Base-by-base conservation (phyloP, 441 rosid species). In the Manihot esculenta region DNA sequence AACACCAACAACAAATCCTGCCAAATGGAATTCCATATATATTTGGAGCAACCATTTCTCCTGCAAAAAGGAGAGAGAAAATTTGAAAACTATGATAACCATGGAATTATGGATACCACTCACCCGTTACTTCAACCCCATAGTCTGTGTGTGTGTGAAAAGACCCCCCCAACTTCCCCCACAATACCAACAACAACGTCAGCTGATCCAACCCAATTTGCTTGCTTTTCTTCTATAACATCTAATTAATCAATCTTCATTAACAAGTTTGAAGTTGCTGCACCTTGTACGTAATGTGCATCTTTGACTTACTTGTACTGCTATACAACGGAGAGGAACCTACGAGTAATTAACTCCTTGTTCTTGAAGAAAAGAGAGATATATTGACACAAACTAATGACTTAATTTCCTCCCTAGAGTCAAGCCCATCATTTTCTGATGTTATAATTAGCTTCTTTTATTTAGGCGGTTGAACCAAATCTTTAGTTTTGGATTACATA, bases 151-250 rank as follows among this genome's bases (percentile, higher is more conserved):
- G 17, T 68, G 33, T 41, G 35, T 68, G 89, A 87, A 86, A 87
- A 75, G 84, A 79, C 81, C 86, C 49, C 64, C 62, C 73, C 85
- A 86, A 81, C 86, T 79, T 72, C 83, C 86, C 83, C 87, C 86
- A 78, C 78, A 78, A 82, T 69, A 81, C 80, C 86, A 78, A 60
- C 73, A 75, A 26, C 65, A 35, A 27, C 42, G 60, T 7, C 35
- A 60, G 0, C 42, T 33, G 38, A 3, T 33, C 42, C 42, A 38
- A 38, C 8, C 0, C 0, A 7, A 38, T 38, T 5, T 38, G 42
- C 42, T 5, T 38, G 42, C 42, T 38, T 38, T 38, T 38, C 5
- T 38, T 38, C 42, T 38, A 38, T 30, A 30, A 30, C 4, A 1
- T 4, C 4, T 30, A 30, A 30, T 30, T 14, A n/a, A n/a, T 5